Evolutionary conservation across 2,329 filamentous ascomycete genomes (phyloP), one percentile per base, ranked within the genome.

Genomic region (Fusarium fracticaudum): DNA sequence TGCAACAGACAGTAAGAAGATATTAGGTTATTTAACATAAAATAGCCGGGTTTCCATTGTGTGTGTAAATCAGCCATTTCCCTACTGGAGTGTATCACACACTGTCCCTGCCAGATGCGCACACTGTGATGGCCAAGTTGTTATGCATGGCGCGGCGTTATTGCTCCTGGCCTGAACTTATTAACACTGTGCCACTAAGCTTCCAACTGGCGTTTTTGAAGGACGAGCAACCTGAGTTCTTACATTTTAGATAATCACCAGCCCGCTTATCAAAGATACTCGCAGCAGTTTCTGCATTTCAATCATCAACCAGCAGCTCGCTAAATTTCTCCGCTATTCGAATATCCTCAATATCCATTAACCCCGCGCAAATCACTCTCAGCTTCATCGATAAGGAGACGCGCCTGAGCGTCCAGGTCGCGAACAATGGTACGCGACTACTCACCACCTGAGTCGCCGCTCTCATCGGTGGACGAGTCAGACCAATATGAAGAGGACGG

Each of bases 401-500:
- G 76, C 77, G 77, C 60, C 54, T 64, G 59, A 26, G 68, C 47
- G 60, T 62, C 68, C 65, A 43, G 40, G 40, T 75, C 78, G 79
- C 79, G 63, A 77, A 72, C 64, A 83, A 83, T 83, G 82, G 79
- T 80, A 67, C 81, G 80, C 75, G 78, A 79, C 60, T 82, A 80
- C 63, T 83, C 83, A 37, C 83, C 82, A 43, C 80, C 82, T 20
- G 86, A 87, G 64, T 87, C 86, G 40, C 85, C 86, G 31, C 81
- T 87, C 8, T 87, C 86, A 37, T 87, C 86, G 8, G 82, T 86
- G 78, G 82, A 82, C 26, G 84, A 85, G 8, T 85, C 84, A 53
- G 86, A 86, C 58, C 83, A 82, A 24, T 86, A 84, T 60, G 85
- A 87, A 53, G 85, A 87, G 50, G 86, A 87, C 26, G 82, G 71